Evolutionary conservation across 2,329 filamentous ascomycete species (phyloP), one percentile per base, ranked within the genome.

Genomic region (Scedosporium apiospermum): DNA sequence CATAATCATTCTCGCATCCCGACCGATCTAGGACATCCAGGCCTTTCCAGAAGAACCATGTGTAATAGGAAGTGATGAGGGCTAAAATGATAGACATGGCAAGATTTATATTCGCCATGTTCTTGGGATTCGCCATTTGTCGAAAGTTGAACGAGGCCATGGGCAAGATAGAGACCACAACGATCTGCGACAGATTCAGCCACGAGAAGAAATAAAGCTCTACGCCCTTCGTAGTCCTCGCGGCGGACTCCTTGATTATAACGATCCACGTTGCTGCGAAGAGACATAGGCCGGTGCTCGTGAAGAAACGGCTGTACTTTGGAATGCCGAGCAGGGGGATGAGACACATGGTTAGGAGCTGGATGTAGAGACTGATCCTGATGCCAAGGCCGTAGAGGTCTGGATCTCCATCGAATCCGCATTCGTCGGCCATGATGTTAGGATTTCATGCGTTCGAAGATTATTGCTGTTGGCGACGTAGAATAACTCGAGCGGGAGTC

Each of bases 1-100:
- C 66, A 42, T 68, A 67, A 64, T 69, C 67, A 27, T 68, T 66
- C 9, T 62, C 58, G 34, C 68, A 69, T 49, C 21, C 44, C 3
- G 63, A 61, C 1, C 64, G 60, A 3, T 60, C 63, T 51, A 69
- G 63, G 10, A 65, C 64, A 27, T 69, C 68, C 67, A 68, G 67
- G 30, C 67, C 67, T 21, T 66, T 61, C 67, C 67, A 69, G 67
- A 67, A 69, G 26, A 67, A 69, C 66, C 68, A 69, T 18, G 63
- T 62, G 6, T 49, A 49, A 5, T 49, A 49, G 44, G 2, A 21
- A 49, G 44, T 23, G 44, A 49, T 23, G 14, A 49, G 12, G 6
- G 44, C 44, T 12, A 49, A 4, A 5, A 49, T 18, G 6, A 21
- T 49, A n/a, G 9, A n/a, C n/a, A 49, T 1, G 44, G 6, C 16